Evolutionary conservation across 495 filamentous ascomycete species (phyloP), one percentile per base, ranked within the genome.

Genomic region (Astrothelium macrocarpum): DNA sequence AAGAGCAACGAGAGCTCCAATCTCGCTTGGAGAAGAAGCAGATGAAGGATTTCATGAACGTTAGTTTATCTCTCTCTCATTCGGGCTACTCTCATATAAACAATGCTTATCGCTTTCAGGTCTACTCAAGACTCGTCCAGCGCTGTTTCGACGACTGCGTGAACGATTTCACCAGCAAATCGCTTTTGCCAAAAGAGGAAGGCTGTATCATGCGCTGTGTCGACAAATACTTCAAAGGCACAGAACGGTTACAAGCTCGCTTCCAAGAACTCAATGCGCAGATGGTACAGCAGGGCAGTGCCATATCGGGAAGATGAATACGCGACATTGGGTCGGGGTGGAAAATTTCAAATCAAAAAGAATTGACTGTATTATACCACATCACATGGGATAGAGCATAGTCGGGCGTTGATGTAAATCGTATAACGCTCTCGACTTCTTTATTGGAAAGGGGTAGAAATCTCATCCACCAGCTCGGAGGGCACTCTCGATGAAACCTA

Each of bases 121-220:
- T 96, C 85, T 97, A 97, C 80, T 93, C 90, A 73, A 90, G 88
- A 78, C 87, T 99, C 64, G 91, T 97, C 65, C 89, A 95, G 73
- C 81, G 87, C 73, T 98, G 94, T 83, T 98, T 98, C 81, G 87
- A 90, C 72, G 86, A 94, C 78, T 99, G 94, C 79, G 85, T 97
- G 76, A 93, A 90, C 75, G 93, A 97, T 80, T 99, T 99, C 84
- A 95, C 91, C 72, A 94, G 90, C 80, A 97, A 97, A 79, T 90
- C 90, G 7, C 84, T 99, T 34, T 84, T 86, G 62, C 79, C 83
- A 65, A 86, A 89, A 68, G 94, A 99, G 77, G 88, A 91, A 72
- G 83, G 87, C 69, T 97, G 95, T 77, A 84, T 96, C 64, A 85
- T 88, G 79, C 87, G 90, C 67, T 99, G 95, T 75, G 91, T 97